Evolutionary conservation across 208 protist species (phyloP), one percentile per base, ranked within the genome.

Genomic region (Novymonas esmeraldas): DNA sequence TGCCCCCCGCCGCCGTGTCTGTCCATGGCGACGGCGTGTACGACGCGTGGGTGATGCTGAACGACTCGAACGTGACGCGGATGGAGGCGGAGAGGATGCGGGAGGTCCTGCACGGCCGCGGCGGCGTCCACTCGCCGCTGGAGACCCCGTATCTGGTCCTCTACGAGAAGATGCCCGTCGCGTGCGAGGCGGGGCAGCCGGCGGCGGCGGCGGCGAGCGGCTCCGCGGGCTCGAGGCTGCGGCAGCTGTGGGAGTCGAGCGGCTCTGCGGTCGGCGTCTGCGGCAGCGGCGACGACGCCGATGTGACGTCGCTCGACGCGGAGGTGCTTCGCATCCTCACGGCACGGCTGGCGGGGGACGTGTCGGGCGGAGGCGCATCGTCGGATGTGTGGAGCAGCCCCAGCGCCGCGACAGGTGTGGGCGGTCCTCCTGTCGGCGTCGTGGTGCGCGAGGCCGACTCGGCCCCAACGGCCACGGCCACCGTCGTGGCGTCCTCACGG

Each of bases 141-240:
- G 85, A 92, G 69, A 88, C 82, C 5, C 77, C 82, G 24, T 92
- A 89, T 42, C 62, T 92, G 9, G 42, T 88, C 22, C 70, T 92
- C 9, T 92, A 92, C 44, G 81, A 89, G 64, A 67, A 69, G 44
- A 0, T 68, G 16, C 69, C 69, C 2, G 18, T 68, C 14, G 64
- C 41, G 22, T 75, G 51, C 45, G n/a, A 22, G n/a, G 44, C n/a
- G n/a, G n/a, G n/a, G n/a, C n/a, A n/a, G n/a, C n/a, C n/a, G n/a
- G n/a, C n/a, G n/a, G n/a, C n/a, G n/a, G n/a, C n/a, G n/a, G n/a
- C n/a, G n/a, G n/a, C n/a, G n/a, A n/a, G n/a, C n/a, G n/a, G n/a
- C n/a, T 61, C 16, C 4, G 55, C 16, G 29, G 38, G 22, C 13
- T 18, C 39, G 26, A 29, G 20, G 55, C 16, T 61, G 55, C 55